Evolutionary conservation across 2,329 filamentous ascomycete species (phyloP), one percentile per base, ranked within the genome.

Genomic region (Ascochyta rabiei): DNA sequence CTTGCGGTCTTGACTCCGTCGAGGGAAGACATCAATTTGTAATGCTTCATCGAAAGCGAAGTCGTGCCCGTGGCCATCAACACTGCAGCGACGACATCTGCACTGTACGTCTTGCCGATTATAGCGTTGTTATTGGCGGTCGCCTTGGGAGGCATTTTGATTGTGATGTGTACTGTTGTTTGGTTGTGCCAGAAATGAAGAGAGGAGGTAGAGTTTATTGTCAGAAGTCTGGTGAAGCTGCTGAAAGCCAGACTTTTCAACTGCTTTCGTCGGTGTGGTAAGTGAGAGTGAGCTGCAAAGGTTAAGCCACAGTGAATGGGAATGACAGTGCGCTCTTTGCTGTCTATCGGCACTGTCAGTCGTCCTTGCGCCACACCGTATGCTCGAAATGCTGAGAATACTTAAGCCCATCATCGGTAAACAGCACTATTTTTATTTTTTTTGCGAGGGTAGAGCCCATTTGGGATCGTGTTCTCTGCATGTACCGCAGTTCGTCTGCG

Each of bases 21-120:
- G 2, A 68, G 30, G 1, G 65, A 48, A 9, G 40, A 51, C 62
- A 68, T 67, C 24, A 66, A 37, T 10, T 62, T 56, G 46, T 62
- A 67, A 19, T 64, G 54, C 10, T 52, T 48, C 13, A n/a, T 53
- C 10, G 38, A 38, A 37, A 66, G 59, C 10, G 46, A 53, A 3
- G 50, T 51, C 4, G 23, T 62, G 16, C 61, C 64, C 1, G 53
- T 38, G 2, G 57, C 63, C 41, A 55, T 52, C 2, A 65, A 49
- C 7, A 65, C 40, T 16, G 61, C 57, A 4, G 62, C 48, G n/a
- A 68, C 57, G 4, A 43, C 46, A 40, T 66, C 60, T 1, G 43
- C 56, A 15, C 59, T 47, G 47, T 57, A 61, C 24, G 46, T 48
- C 48, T 60, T 56, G 3, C 13, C 18, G 9, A 19, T 39, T 35